phyloP scores from a whole-genome alignment of 2,329 filamentous ascomycete genomes.

The Coniochaeta hoffmannii region DNA sequence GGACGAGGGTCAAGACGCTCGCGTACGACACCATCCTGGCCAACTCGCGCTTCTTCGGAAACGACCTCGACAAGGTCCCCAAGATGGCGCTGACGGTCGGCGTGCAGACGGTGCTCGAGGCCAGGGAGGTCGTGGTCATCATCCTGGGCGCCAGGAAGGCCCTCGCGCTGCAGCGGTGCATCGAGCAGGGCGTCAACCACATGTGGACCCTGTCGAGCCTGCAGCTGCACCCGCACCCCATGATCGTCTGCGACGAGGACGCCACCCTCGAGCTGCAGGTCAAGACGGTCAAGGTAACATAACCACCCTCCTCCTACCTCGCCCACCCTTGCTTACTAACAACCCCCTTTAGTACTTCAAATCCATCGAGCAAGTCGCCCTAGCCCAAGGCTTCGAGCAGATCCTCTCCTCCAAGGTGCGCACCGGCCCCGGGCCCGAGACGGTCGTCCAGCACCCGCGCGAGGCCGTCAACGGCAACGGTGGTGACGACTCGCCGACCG shows the following conservation, averaged over 20 bases:
- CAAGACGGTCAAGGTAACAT: slow-evolving; percentile 49
- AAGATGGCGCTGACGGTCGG: slow-evolving; percentile 63
- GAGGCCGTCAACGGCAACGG: slow-evolving; percentile 29
- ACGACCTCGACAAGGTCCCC: slow-evolving; percentile 57
- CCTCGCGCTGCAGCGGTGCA: slow-evolving; percentile 61
- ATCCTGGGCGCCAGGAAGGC: slow-evolving; percentile 69
- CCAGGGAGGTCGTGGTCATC: slow-evolving; percentile 66
- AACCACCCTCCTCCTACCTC: neutral
- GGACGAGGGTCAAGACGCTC: slow-evolving; percentile 69
- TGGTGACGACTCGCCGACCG: slow-evolving; percentile 36
- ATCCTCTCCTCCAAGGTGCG: slow-evolving; percentile 45
- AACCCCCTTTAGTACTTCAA: slow-evolving; percentile 48
- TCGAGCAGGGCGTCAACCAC: slow-evolving; percentile 69
- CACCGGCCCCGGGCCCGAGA: slow-evolving; percentile 35
- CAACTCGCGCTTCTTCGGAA: slow-evolving; percentile 66
- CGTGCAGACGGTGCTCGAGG: slow-evolving; percentile 50
- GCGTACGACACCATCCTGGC: slow-evolving; percentile 72
- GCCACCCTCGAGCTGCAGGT: slow-evolving; percentile 57
- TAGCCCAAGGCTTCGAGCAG: slow-evolving; percentile 35
- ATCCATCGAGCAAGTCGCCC: slow-evolving; percentile 49
- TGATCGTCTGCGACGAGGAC: slow-evolving; percentile 71
- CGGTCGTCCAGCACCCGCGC: slow-evolving; percentile 21
- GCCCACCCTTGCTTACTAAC: neutral
- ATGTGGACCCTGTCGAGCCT: slow-evolving; percentile 73
- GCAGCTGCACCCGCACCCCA: slow-evolving; percentile 64